Base-by-base conservation (phyloP, 2,329 filamentous ascomycete species). In the Rhinocladiella mackenziei region DNA sequence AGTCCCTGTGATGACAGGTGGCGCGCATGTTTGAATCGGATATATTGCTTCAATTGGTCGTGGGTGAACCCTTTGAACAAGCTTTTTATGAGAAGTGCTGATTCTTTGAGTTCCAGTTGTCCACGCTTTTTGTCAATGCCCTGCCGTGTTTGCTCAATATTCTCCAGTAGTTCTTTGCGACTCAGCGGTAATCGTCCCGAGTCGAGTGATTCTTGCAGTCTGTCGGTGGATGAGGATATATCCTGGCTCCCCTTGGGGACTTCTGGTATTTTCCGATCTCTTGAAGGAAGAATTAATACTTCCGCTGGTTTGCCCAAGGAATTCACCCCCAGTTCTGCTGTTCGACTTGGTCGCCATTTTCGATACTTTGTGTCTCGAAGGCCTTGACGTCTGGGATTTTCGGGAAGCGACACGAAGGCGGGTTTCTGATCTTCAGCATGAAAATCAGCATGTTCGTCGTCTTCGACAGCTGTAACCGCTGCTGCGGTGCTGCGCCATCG, bases 301-400 rank as follows among this genome's bases (percentile, higher is more conserved):
- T 67, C 58, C 2, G 60, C 64, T 1, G 64, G 65, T 36, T 63
- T 57, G 19, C 66, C 66, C 6, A 69, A 50, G 1, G 62, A 47
- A 26, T 61, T 52, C 19, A 66, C 59, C 23, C 58, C 59, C 6
- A 68, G 58, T 5, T 56, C 32, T 3, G 61, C 53, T 5, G 44
- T 46, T n/a, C 36, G 45, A 15, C 45, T 35, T 9, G 51, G 53
- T 19, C 37, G 43, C 51, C 50, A 54, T 35, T 39, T 41, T 18
- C 45, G 45, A 34, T 25, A 53, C 5, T 5, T 35, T 26, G 15
- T 13, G 31, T 30, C 23, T 8, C 23, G 8, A 8, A 2, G n/a
- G 8, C 23, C 23, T 2, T 26, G 23, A 31, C 5, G 23, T 10
- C 23, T 17, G 23, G 4, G 14, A 29, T 33, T 25, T 19, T 33